Base-by-base conservation (phyloP, 345 rosid genomes). In the Rubroshorea leprosula region DNA sequence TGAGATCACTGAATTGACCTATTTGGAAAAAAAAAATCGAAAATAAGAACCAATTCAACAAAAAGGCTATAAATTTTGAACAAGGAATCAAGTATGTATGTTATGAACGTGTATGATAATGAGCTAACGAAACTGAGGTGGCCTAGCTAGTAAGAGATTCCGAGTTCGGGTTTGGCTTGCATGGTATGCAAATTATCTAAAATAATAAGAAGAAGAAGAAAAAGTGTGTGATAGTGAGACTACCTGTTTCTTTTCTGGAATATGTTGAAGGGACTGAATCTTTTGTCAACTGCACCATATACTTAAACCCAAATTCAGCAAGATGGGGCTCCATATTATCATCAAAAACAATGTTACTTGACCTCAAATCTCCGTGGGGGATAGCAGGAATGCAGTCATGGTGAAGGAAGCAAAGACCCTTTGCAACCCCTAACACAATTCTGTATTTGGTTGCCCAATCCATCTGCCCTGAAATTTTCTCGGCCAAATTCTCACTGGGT, bases 331-430 rank as follows among this genome's bases (percentile, higher is more conserved):
- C 91, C 83, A 80, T 84, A 58, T 83, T 81, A 57, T 86, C 87
- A 17, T 76, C 85, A 9, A 89, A 84, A 46, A 81, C 63, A 41
- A 92, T 48, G 48, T 75, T 92, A 57, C 71, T 71, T 11, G 81
- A 78, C 75, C 69, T 86, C 74, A 92, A 61, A 76, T 86, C 93
- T 55, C 97, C 95, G 57, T 92, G 98, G 5, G 95, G 86, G 51
- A 92, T 80, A 39, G 93, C 77, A 58, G 98, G 98, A 55, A 70
- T 73, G 20, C 94, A 89, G 27, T 89, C 97, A 68, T 86, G 89
- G 78, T 92, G 98, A 76, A 92, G 95, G 75, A 83, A 92, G 67
- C 73, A 62, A 25, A 89, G 86, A 50, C 91, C 98, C 54, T 78
- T 84, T 1, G 95, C 97, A 68, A 92, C 72, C 55, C 93, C 91